Evolutionary conservation across 2,329 filamentous ascomycete species (phyloP).

Genomic region (Pseudomassariella vexata): DNA sequence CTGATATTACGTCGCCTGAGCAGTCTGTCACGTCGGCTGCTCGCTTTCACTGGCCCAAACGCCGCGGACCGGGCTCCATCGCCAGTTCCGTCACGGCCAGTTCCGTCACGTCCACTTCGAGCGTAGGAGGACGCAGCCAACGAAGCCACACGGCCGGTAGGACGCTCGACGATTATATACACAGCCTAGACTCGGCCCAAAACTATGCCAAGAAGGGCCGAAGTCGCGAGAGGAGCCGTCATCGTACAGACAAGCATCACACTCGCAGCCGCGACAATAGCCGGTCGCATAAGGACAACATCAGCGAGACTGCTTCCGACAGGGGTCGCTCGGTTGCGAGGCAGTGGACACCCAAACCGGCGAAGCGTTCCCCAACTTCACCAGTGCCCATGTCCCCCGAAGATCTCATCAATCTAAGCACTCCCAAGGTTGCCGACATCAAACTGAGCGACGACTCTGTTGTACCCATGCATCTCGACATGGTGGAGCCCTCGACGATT

Average conservation of each 20-base stretch:
- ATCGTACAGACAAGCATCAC: slow-evolving; percentile 34
- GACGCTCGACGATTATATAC: slow-evolving; percentile 79
- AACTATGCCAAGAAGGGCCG: slow-evolving; percentile 51
- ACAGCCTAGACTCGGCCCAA: slow-evolving; percentile 73
- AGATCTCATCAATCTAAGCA: slow-evolving; percentile 62
- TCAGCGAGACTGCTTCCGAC: slow-evolving; percentile 61
- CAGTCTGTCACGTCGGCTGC: slow-evolving; percentile 47
- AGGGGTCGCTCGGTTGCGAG: slow-evolving; percentile 62
- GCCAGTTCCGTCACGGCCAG: slow-evolving; percentile 52
- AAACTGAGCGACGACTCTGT: slow-evolving; percentile 15
- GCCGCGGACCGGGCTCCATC: slow-evolving; percentile 49
- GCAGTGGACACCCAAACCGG: slow-evolving; percentile 60
- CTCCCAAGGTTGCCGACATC: slow-evolving; percentile 28
- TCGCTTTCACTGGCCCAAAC: slow-evolving; percentile 49
- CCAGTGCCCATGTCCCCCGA: slow-evolving; percentile 93
- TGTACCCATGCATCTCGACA: slow-evolving; percentile 20
- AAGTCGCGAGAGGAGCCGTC: slow-evolving; percentile 48
- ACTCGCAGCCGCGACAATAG: slow-evolving; percentile 38
- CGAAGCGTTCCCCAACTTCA: slow-evolving; percentile 84
- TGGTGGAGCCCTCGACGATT: slow-evolving; percentile 36
- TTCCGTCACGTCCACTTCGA: slow-evolving; percentile 52
- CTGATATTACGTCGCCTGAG: slow-evolving; percentile 53
- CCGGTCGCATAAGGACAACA: slow-evolving; percentile 41
- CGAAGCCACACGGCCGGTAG: slow-evolving; percentile 50
- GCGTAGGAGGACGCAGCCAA: slow-evolving; percentile 40